Evolutionary conservation across 352 stramenopile species (phyloP), one percentile per base, ranked within the genome.

Genomic region (Elongisporangium undulatum): DNA sequence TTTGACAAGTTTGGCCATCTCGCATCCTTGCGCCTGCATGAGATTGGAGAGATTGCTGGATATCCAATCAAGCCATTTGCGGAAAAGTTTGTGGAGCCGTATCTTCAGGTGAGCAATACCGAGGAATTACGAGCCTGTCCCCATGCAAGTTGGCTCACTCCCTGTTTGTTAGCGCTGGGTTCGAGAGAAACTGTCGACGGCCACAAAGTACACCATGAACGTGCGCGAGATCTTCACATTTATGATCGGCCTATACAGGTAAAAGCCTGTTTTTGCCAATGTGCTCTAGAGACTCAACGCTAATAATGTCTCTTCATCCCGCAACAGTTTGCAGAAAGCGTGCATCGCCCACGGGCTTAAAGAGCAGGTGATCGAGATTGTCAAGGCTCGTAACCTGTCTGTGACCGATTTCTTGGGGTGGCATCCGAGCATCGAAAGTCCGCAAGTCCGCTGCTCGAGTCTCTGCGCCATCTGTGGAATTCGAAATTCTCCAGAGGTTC

Each of bases 1-100:
- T 93, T 93, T 58, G 78, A 90, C 34, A 89, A 89, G 59, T 89
- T 93, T 64, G 84, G 84, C 7, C 81, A 93, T 65, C 71, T 93
- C 41, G 72, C 78, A 9, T 89, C 84, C 4, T 59, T 93, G 45
- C 77, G 84, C 13, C 48, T 93, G 59, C 61, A 71, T 49, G 84
- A 93, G 56, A 91, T 93, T 48, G 81, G 78, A 39, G 75, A 71
- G 56, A 85, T 91, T 51, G 76, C 84, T 49, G 82, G 84, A 2
- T 93, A 93, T 29, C 84, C 84, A 12, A 89, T 93, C 50, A 89
- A 86, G 41, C 84, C 84, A 4, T 93, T 93, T 61, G 81, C 84
- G n/a, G 72, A 77, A 17, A 87, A 87, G 53, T 87, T 85, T 66
- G 77, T 88, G 19, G 84, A 93, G 58, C 76, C 79, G 21, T 85